These are phyloP conservation scores for Cynanchum wilfordii DNA, from an alignment of 257 asterid genomes.

Conservation along the genomic window DNA sequence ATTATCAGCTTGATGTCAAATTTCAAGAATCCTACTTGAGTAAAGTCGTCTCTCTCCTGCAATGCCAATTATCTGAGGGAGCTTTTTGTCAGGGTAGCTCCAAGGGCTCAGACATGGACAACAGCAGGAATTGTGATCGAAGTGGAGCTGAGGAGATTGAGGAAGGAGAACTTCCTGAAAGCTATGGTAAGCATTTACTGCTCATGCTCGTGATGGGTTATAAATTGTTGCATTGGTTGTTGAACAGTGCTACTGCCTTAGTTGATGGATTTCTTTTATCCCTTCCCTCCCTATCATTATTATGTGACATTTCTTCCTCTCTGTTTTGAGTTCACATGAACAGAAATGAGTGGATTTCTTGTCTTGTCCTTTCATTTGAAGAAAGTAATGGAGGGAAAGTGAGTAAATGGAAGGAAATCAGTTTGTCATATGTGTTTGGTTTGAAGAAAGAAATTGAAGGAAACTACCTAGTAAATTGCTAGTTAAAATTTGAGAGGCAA, in stretches of 20 bases:
- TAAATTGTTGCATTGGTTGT: not conserved
- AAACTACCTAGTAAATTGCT: not conserved
- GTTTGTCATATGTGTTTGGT: not conserved
- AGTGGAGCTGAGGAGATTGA: slow-evolving; percentile 67
- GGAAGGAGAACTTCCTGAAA: slow-evolving; percentile 89
- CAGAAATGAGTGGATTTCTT: not conserved
- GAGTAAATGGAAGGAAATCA: not conserved
- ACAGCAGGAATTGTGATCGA: slow-evolving; percentile 28
- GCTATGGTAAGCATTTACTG: slow-evolving; percentile 52
- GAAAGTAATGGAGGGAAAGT: not conserved
- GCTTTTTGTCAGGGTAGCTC: slow-evolving; percentile 56
- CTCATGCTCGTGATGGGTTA: not conserved
- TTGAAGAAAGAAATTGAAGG: no score
- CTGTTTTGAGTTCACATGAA: not conserved
- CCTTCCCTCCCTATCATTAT: not conserved
- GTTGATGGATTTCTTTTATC: not conserved
- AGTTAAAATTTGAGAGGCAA: not conserved
- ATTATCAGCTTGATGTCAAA: slow-evolving; percentile 92
- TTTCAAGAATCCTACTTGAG: slow-evolving; percentile 89
- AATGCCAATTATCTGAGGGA: slow-evolving; percentile 89
- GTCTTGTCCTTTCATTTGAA: not conserved
- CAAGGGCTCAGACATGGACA: slow-evolving; percentile 28
- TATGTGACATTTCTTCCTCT: not conserved
- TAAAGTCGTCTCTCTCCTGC: slow-evolving; percentile 84
- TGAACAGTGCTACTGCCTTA: not conserved